Conservation (phyloP, 768 basidiomycete species). For the Hortiboletus flavorubellus region DNA sequence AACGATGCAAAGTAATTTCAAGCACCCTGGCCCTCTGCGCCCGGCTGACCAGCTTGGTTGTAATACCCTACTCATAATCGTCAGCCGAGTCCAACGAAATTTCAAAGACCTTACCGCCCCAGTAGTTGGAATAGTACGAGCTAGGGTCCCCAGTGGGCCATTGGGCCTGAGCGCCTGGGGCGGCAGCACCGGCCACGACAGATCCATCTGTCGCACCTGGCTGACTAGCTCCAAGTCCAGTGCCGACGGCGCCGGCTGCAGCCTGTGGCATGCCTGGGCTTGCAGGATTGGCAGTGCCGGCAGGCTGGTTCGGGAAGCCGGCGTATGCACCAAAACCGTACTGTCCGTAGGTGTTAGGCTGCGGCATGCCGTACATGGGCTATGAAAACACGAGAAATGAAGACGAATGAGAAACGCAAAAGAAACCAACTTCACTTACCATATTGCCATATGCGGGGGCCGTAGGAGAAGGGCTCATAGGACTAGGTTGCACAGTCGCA, state of each 20-base stretch:
- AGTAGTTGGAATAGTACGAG: conserved; percentile 78
- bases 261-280: conserved; percentile 54
- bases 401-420: background rate
- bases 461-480: conserved; percentile 61
- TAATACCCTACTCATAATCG: conserved; percentile 64
- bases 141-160: conserved; percentile 75
- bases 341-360: conserved; percentile 69
- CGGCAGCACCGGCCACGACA: conserved; percentile 44
- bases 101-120: conserved; percentile 59
- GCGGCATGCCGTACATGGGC: conserved; percentile 92
- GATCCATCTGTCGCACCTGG: conserved; percentile 54
- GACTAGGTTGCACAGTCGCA: conserved; percentile 45
- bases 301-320: conserved; percentile 61
- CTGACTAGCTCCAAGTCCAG: conserved; percentile 52
- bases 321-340: conserved; percentile 75
- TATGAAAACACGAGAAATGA: conserved; percentile 26
- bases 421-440: conserved; percentile 39
- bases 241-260: conserved; percentile 51
- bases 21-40: conserved; percentile 48
- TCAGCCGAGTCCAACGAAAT: conserved; percentile 6
- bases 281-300: conserved; percentile 44
- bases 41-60: conserved; percentile 69
- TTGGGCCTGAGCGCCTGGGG: conserved; percentile 65
- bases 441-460: conserved; percentile 72
- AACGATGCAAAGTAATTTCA: conserved; percentile 27